phyloP scores from a whole-genome alignment of 192 early-diverging fungal genomes.

The Coemansia javaensis region DNA sequence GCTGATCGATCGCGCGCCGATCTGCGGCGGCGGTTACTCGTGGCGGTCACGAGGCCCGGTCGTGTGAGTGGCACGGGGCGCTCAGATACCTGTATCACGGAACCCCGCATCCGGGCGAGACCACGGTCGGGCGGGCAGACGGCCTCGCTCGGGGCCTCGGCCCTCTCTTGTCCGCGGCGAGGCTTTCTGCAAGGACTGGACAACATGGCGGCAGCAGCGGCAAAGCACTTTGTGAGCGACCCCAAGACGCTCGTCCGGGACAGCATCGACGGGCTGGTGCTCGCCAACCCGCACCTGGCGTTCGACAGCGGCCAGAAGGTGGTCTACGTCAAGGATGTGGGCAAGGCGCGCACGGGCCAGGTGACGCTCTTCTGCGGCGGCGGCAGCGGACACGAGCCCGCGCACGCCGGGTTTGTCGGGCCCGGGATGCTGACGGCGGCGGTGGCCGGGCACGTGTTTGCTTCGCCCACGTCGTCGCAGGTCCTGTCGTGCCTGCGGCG shows the following conservation, averaged over 20 bases:
- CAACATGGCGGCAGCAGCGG: slow-evolving; percentile 20
- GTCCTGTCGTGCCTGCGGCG: slow-evolving; percentile 68
- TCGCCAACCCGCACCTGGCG: slow-evolving; percentile 57
- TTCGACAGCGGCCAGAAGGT: slow-evolving; percentile 62
- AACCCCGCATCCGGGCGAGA: no score
- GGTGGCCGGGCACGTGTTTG: slow-evolving; percentile 82
- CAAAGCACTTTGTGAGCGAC: slow-evolving; percentile 59
- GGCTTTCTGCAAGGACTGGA: not conserved
- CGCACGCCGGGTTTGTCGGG: slow-evolving; percentile 76
- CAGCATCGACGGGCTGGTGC: slow-evolving; percentile 55
- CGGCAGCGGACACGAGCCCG: slow-evolving; percentile 81
- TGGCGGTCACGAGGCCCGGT: no score
- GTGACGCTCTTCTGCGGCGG: slow-evolving; percentile 80
- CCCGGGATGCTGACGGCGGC: slow-evolving; percentile 68
- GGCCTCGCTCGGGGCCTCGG: not conserved
- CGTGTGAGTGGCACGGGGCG: no score
- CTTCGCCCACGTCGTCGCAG: slow-evolving; percentile 75
- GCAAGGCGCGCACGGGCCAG: slow-evolving; percentile 50
- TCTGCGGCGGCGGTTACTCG: no score
- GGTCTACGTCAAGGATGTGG: slow-evolving; percentile 56
- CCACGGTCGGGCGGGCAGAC: no score
- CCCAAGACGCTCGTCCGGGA: slow-evolving; percentile 60
- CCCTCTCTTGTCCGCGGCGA: no score
- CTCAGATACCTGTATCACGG: no score
- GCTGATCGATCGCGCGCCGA: no score